Base-by-base conservation (phyloP, 2,329 filamentous ascomycete species). In the Alternaria ethzedia region DNA sequence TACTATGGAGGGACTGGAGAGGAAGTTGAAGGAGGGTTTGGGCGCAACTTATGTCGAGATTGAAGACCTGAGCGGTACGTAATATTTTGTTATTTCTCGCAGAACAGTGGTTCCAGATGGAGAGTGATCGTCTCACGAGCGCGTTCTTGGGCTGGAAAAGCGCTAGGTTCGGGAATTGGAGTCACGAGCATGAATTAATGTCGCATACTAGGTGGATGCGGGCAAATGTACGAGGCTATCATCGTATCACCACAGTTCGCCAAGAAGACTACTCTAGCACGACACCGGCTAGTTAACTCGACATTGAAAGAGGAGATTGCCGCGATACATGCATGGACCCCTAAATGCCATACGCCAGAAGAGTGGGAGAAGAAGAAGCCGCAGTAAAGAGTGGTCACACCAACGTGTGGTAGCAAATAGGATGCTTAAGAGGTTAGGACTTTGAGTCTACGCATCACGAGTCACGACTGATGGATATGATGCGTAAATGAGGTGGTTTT, bases 261-360 rank as follows among this genome's bases (percentile, higher is more conserved):
- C 25, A 84, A 84, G 75, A 85, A 86, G 84, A 87, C 77, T 70
- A 92, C 92, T 56, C 88, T 97, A 61, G 93, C 93, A 78, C 88
- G 94, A 61, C 93, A 97, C 81, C 89, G 94, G 46, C 86, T 96
- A 66, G 94, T 97, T 72, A 97, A 97, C 81, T 86, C 86, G 15
- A 89, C 89, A 6, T 85, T 97, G 72, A 95, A 94, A 83, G 87
- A 90, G 50, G 94, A 97, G 82, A 97, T 97, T 78, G 92, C 92
- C 15, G 88, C 87, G 68, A 97, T 97, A 72, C 94, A 97, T 83
- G 94, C 94, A 43, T 97, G 94, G 94, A 96, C 93, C 59, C 93
- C 94, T 26, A 96, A 94, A 82, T 97, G 94, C 80, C 91, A 94
- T 83, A 97, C 94, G 9, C 92, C 93, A 0, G 92, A 94, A 74